Evolutionary conservation across 805 yeast genomes (phyloP), one percentile per base, ranked within the genome.

Genomic region (Candida dajiaensis): DNA sequence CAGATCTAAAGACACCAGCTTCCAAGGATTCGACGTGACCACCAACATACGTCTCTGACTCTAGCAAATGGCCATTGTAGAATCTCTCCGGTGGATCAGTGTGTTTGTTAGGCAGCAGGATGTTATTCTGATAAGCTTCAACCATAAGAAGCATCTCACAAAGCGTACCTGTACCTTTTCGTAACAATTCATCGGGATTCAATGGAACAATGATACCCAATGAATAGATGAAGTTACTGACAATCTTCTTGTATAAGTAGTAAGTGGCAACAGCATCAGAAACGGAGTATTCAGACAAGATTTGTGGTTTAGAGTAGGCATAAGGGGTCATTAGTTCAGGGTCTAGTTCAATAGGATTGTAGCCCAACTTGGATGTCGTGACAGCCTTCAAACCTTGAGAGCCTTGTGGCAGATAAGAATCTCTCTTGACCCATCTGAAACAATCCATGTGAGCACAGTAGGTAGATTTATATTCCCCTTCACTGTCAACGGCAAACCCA

Each of bases 251-350:
- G 70, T 90, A 94, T 40, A 94, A 71, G 65, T 94, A 94, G 63
- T 90, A 94, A 0, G 99, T 94, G 5, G 99, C 99, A 36, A 95
- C 99, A 12, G 99, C 99, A 74, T 94, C 99, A 47, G 99, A 95
- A 23, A 94, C 99, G 1, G 99, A 95, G 65, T 94, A 94, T 62
- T 95, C 99, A 0, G 99, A 89, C 43, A 94, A 67, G 4, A 84
- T 69, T 59, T 94, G 98, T 1, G 99, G 99, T 56, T 85, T 80
- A 58, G 90, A 96, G 54, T 83, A 80, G 4, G 99, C 99, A 64
- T 92, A 94, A 0, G 97, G 97, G 0, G 97, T 89, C 99, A 94
- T 94, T 42, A 90, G 70, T 66, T 94, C 99, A 0, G 99, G 99
- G 57, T 94, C 99, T 49, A 94, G 72, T 66, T 94, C 99, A 15